Conservation (phyloP, 129 eudicot genomes). For the Lactuca saligna region DNA sequence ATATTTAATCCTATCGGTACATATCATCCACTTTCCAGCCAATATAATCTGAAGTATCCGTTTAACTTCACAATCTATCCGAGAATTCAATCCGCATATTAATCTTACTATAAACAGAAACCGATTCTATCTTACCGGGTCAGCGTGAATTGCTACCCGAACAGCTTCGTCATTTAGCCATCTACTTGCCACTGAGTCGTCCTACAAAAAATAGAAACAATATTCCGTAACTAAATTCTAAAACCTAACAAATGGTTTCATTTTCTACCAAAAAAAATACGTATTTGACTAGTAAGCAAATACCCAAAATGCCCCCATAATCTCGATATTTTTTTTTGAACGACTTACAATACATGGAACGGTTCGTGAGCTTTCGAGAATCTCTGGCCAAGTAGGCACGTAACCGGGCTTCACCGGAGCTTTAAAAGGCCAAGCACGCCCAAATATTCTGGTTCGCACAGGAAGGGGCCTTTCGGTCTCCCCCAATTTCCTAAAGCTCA, state of each 20-base stretch:
- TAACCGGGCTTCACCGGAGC: conserved; percentile 89
- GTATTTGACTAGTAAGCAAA: not conserved
- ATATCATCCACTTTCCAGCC: conserved; percentile 68
- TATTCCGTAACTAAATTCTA: not conserved
- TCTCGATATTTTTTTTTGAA: not conserved
- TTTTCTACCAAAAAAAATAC: not conserved
- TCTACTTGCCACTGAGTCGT: conserved; percentile 72
- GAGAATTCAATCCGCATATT: not conserved
- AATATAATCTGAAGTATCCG: conserved; percentile 45
- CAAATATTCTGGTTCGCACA: conserved; percentile 92
- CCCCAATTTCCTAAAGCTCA: conserved; percentile 84
- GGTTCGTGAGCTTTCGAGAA: conserved; percentile 40
- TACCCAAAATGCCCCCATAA: not conserved
- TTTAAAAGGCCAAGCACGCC: conserved; percentile 97
- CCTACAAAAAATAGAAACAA: conserved; percentile 39
- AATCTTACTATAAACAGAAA: conserved; percentile 12
- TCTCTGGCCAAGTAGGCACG: conserved; percentile 95
- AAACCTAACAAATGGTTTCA: not conserved
- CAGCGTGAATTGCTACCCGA: conserved; percentile 91
- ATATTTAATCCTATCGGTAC: conserved; percentile 60
- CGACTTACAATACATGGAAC: conserved; percentile 83
- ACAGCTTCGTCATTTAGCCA: conserved; percentile 91
- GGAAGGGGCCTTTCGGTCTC: conserved; percentile 89
- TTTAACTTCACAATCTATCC: not conserved
- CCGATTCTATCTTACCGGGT: conserved; percentile 46